phyloP scores from a whole-genome alignment of 352 stramenopile species.

The Pythium phragmitis region DNA sequence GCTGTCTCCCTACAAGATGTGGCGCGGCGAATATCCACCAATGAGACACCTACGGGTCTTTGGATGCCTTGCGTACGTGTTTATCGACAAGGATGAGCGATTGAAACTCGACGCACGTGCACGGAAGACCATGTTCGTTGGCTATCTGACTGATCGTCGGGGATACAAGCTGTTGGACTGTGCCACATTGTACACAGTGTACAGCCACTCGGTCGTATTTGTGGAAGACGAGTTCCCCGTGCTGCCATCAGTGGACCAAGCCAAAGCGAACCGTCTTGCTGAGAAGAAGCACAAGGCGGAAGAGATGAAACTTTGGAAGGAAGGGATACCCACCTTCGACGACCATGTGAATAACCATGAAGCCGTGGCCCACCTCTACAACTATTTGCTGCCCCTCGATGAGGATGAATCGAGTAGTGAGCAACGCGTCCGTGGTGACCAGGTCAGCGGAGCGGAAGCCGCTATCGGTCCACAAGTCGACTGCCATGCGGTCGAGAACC shows the following conservation, averaged over 20 bases:
- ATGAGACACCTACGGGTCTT: constrained; percentile 10
- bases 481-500: background rate
- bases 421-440: background rate
- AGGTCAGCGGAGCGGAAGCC: background rate
- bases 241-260: constrained; percentile 1
- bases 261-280: background rate
- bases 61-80: constrained; percentile 8
- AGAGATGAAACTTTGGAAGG: background rate
- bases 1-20: constrained; percentile 20
- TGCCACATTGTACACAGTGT: background rate
- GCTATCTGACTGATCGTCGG: constrained; percentile 5
- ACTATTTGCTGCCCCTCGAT: constrained; percentile 9
- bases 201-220: constrained; percentile 9
- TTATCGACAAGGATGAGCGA: constrained; percentile 11
- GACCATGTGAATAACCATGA: constrained; percentile 4
- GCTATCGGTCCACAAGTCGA: background rate
- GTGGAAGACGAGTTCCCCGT: background rate
- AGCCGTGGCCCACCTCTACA: constrained; percentile 3
- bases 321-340: background rate
- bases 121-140: constrained; percentile 12
- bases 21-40: no score
- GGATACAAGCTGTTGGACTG: constrained; percentile 8
- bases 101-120: constrained; percentile 1
- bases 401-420: constrained; percentile 5
- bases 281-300: constrained; percentile 1